Evolutionary conservation across 2,329 filamentous ascomycete genomes (phyloP).

Genomic region (Pestalotiopsis sp.): DNA sequence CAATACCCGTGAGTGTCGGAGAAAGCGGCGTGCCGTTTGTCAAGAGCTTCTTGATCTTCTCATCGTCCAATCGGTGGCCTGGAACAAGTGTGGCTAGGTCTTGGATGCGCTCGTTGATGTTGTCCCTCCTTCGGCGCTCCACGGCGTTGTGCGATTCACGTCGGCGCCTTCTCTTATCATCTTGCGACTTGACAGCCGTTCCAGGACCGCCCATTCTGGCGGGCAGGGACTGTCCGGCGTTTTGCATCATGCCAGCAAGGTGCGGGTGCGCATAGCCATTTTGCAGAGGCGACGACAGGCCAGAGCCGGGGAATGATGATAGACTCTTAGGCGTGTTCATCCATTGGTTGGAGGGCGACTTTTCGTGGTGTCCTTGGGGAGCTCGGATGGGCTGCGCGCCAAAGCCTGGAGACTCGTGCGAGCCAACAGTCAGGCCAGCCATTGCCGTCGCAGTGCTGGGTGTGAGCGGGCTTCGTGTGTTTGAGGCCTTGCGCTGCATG

Average conservation of each 20-base stretch:
- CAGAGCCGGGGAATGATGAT: slow-evolving; percentile 85
- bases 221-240: slow-evolving; percentile 86
- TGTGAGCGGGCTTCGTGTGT: slow-evolving; percentile 78
- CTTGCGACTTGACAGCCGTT: slow-evolving; percentile 67
- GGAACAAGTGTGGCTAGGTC: slow-evolving; percentile 94
- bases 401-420: slow-evolving; percentile 71
- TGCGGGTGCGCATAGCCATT: slow-evolving; percentile 70
- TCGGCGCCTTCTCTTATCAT: slow-evolving; percentile 88
- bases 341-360: slow-evolving; percentile 87
- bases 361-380: slow-evolving; percentile 69
- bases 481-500: slow-evolving; percentile 75
- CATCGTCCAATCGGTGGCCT: slow-evolving; percentile 89
- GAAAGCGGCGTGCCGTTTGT: slow-evolving; percentile 90
- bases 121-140: slow-evolving; percentile 90
- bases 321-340: slow-evolving; percentile 83
- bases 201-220: slow-evolving; percentile 73
- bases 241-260: slow-evolving; percentile 87
- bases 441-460: slow-evolving; percentile 78
- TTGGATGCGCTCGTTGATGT: slow-evolving; percentile 98
- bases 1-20: slow-evolving; percentile 74
- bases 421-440: slow-evolving; percentile 68
- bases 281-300: slow-evolving; percentile 81
- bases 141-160: slow-evolving; percentile 96
- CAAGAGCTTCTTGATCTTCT: slow-evolving; percentile 94
- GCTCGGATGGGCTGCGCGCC: slow-evolving; percentile 78